These are phyloP conservation scores for Phytophthora constricta DNA, from an alignment of 352 stramenopile species.

Conservation along the genomic window DNA sequence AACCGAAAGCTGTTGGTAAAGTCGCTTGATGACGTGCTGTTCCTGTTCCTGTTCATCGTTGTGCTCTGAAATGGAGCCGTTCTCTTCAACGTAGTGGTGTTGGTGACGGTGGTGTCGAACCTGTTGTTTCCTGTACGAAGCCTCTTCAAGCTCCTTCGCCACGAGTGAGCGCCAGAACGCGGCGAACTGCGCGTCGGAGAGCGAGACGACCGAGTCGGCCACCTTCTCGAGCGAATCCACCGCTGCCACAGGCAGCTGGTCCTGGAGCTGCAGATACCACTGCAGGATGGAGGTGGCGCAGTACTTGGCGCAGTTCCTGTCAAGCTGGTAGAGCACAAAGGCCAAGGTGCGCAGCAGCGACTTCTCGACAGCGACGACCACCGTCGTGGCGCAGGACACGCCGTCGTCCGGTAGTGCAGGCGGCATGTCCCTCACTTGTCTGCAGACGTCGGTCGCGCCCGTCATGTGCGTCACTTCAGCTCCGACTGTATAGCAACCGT, in stretches of 20 bases:
- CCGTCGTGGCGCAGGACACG: slow-evolving; percentile 43
- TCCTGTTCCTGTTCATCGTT: slow-evolving; percentile 27
- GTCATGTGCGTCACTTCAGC: too few relatives aligned
- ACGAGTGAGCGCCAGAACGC: slow-evolving; percentile 74
- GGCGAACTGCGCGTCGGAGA: slow-evolving; percentile 70
- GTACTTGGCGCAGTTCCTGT: slow-evolving; percentile 57
- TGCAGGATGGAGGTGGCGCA: slow-evolving; percentile 66
- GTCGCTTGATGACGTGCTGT: slow-evolving; percentile 49
- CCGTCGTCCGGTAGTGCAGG: slow-evolving; percentile 7
- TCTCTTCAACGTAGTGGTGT: slow-evolving; percentile 1
- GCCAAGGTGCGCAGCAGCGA: slow-evolving; percentile 68
- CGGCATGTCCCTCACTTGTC: slow-evolving; percentile 13
- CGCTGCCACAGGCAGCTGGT: slow-evolving; percentile 52
- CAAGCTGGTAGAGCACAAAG: slow-evolving; percentile 73
- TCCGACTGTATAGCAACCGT: too few relatives aligned
- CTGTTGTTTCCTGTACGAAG: slow-evolving; percentile 21
- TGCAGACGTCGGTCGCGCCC: slow-evolving; percentile 27
- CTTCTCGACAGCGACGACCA: slow-evolving; percentile 65
- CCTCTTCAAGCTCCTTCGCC: slow-evolving; percentile 51
- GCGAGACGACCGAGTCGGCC: slow-evolving; percentile 60
- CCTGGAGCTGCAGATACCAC: slow-evolving; percentile 71
- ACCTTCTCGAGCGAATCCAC: slow-evolving; percentile 62
- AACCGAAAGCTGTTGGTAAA: slow-evolving; percentile 60
- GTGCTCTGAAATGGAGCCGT: too few relatives aligned
- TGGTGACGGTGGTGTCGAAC: slow-evolving; percentile 15